Base-by-base conservation (phyloP, 1,284 basidiomycete genomes). In the Ceraceosorus guamensis region DNA sequence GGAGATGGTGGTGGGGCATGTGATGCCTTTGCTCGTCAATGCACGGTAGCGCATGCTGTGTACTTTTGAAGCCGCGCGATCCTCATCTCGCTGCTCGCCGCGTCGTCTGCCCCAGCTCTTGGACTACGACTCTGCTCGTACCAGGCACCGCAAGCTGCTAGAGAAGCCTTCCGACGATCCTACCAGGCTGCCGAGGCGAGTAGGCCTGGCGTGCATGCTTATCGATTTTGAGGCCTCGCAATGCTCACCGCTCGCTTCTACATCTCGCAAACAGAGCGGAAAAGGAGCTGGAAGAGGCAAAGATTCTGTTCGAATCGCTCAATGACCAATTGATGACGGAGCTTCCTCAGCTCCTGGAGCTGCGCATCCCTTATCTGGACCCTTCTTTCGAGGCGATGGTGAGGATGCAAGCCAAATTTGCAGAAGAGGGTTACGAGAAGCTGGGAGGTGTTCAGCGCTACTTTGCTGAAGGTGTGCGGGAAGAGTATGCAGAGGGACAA, bases 341-440 rank as follows among this genome's bases (percentile, higher is more conserved):
- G 71, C 81, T 99, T 6, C 95, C 95, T 0, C 85, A 93, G 68
- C 79, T 99, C 32, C 83, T 98, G 48, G 91, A 97, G 70, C 83
- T 97, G 30, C 87, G 95, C 39, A 87, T 98, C 45, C 93, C 95
- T 6, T 99, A 91, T 81, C 89, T 98, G 61, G 93, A 98, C 77
- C 95, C 95, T 1, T 91, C 88, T 65, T 97, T 99, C 76, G 95
- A 99, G 78, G 89, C 93, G 35, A 97, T 98, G 93, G 70, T 78
- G 11, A 89, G 95, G 45, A 89, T 95, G 83, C 93, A 99, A 77
- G 84, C 89, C 73, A 91, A 91, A 71, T 96, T 96, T 72, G 91
- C 92, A 1, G 89, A 96, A 76, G 92, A 97, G 70, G 95, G 90
- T 0, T 99, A 99, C 76, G 92, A 98, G 79, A 97, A 95, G 79